Conservation (phyloP, 2,329 filamentous ascomycete genomes). For the Acarospora socialis region DNA sequence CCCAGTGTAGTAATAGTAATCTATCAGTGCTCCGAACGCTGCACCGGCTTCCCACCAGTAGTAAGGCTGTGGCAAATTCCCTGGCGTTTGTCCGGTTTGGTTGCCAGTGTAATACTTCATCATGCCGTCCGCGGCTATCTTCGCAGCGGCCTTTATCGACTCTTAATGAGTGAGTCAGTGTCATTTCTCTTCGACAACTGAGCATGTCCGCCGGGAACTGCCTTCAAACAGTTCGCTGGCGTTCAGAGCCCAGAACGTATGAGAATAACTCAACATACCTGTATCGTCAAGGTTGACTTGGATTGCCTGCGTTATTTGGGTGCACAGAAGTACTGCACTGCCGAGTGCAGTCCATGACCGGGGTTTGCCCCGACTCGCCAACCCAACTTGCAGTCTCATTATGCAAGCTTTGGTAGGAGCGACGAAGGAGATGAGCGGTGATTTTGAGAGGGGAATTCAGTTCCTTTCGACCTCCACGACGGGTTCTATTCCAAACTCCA, state of each 20-base stretch:
- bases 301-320: constrained; percentile 15
- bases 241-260: no score
- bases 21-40: constrained; percentile 34
- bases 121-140: constrained; percentile 39
- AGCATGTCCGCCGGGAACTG: constrained; percentile 14
- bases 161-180: constrained; percentile 14
- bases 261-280: constrained; percentile 13
- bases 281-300: constrained; percentile 17
- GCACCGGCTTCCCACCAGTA: constrained; percentile 17
- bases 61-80: constrained; percentile 13
- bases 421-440: neutral
- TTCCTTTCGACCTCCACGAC: neutral
- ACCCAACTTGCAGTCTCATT: neutral
- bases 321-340: constrained; percentile 13
- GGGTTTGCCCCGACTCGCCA: constrained; percentile 1
- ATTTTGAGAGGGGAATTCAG: neutral
- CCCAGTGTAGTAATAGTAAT: constrained; percentile 49
- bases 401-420: constrained; percentile 1
- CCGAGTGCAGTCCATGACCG: constrained; percentile 11
- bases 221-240: neutral
- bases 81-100: constrained; percentile 12
- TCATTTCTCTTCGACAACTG: constrained; percentile 4
- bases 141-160: constrained; percentile 30
- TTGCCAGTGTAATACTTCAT: constrained; percentile 34
- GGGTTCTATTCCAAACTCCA: no score